Evolutionary conservation across 140 eudicot genomes (phyloP).

Genomic region (Senecio squalidus): DNA sequence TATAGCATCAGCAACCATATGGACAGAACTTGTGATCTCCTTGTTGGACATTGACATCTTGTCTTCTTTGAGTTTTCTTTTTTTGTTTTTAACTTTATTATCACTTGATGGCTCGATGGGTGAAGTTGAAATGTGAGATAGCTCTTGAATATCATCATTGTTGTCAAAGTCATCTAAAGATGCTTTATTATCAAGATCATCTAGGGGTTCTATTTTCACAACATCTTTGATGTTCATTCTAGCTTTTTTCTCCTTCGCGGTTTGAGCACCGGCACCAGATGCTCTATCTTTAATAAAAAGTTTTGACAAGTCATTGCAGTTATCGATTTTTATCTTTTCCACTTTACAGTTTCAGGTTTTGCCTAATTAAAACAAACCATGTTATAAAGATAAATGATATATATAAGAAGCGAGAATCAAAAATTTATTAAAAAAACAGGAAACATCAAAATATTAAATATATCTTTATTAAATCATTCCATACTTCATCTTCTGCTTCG

Average conservation of each 20-base stretch:
- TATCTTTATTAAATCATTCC: too few species aligned
- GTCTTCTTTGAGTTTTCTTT: too few species aligned
- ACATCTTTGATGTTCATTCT: background rate
- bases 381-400: too few species aligned
- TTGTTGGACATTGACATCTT: too few species aligned
- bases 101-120: too few species aligned
- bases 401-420: too few species aligned
- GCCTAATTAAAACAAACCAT: background rate
- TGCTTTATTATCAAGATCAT: background rate
- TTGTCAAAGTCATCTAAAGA: background rate
- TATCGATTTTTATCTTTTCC: background rate
- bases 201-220: background rate
- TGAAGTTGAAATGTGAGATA: background rate
- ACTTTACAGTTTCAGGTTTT: background rate
- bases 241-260: background rate
- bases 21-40: too few species aligned
- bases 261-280: background rate
- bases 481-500: too few species aligned
- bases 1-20: too few species aligned
- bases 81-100: too few species aligned
- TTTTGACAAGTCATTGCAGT: background rate
- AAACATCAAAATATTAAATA: too few species aligned
- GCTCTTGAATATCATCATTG: background rate
- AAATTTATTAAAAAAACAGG: too few species aligned
- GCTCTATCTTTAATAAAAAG: background rate